A percentile compares a stretch with the other conserved stretches of the same genome.
These are phyloP conservation scores for Epicoccum nigrum DNA, from an alignment of 2,329 filamentous ascomycete genomes.

Conservation along the genomic window DNA sequence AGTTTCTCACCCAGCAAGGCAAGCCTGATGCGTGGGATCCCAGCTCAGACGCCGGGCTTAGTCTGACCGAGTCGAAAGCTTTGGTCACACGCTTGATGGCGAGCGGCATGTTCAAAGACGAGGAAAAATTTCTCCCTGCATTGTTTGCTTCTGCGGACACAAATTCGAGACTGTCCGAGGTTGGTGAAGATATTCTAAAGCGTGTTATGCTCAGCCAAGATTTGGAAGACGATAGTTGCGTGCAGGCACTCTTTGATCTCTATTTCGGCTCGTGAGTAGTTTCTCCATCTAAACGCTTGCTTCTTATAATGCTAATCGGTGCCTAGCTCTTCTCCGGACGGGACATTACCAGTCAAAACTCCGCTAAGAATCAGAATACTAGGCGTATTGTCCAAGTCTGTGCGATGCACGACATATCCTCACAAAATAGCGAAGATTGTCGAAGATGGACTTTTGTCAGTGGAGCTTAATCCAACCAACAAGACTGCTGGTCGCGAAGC, in stretches of 20 bases:
- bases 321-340: slow-evolving; percentile 45
- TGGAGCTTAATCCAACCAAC: slow-evolving; percentile 38
- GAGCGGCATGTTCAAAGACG: slow-evolving; percentile 83
- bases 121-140: slow-evolving; percentile 82
- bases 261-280: slow-evolving; percentile 63
- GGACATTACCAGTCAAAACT: slow-evolving; percentile 58
- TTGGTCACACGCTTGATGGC: slow-evolving; percentile 74
- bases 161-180: slow-evolving; percentile 79
- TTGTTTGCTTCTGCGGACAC: slow-evolving; percentile 82
- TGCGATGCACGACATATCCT: slow-evolving; percentile 72
- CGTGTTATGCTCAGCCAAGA: slow-evolving; percentile 70
- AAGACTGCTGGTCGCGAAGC: slow-evolving; percentile 70
- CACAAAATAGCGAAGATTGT: slow-evolving; percentile 73
- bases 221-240: slow-evolving; percentile 70
- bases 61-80: slow-evolving; percentile 72
- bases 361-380: slow-evolving; percentile 80
- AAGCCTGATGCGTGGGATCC: slow-evolving; percentile 74
- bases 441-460: slow-evolving; percentile 64
- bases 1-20: slow-evolving; percentile 69
- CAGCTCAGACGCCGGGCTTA: slow-evolving; percentile 64
- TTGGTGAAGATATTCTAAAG: slow-evolving; percentile 90
- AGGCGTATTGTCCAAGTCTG: slow-evolving; percentile 76
- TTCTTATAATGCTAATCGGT: slow-evolving; percentile 1
- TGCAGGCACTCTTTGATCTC: slow-evolving; percentile 71
- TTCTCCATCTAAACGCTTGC: neutral